Evolutionary conservation across 768 basidiomycete genomes (phyloP).

Genomic region (Exidia glandulosa): DNA sequence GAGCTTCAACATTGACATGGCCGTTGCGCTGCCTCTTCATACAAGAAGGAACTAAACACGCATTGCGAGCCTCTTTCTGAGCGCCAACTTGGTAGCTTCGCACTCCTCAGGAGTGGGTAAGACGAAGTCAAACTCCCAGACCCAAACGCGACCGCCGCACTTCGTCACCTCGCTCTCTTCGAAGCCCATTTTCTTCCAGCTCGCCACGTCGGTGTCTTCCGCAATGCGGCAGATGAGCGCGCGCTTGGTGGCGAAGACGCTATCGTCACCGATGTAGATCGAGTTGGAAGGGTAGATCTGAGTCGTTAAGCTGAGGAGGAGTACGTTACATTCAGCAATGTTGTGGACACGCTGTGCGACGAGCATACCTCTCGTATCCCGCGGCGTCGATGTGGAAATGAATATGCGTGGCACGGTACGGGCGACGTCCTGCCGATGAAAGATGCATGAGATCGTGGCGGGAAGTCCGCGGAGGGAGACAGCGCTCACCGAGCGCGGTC

Average conservation of each 20-base stretch:
- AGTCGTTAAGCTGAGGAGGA: not conserved
- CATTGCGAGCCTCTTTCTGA: not conserved
- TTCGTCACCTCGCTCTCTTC: not conserved
- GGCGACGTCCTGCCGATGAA: not conserved
- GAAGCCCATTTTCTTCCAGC: not conserved
- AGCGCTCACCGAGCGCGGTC: not conserved
- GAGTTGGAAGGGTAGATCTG: not conserved
- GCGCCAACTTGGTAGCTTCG: constrained; percentile 12
- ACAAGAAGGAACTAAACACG: not conserved
- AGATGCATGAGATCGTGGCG: not conserved
- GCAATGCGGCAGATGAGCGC: not conserved
- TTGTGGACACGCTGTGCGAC: not conserved
- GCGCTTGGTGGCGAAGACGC: not conserved
- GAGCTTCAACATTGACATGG: no score
- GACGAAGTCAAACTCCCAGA: constrained; percentile 23
- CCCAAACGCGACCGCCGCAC: constrained; percentile 18
- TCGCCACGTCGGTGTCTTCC: not conserved
- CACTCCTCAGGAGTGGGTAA: constrained; percentile 19
- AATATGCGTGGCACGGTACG: not conserved
- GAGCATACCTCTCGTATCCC: not conserved
- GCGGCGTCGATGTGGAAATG: not conserved
- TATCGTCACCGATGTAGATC: not conserved
- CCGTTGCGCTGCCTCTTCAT: no score
- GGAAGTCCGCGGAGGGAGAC: not conserved
- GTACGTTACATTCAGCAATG: not conserved